These are phyloP conservation scores for Pulveroboletus frians DNA, from an alignment of 768 basidiomycete species.

Conservation along the genomic window DNA sequence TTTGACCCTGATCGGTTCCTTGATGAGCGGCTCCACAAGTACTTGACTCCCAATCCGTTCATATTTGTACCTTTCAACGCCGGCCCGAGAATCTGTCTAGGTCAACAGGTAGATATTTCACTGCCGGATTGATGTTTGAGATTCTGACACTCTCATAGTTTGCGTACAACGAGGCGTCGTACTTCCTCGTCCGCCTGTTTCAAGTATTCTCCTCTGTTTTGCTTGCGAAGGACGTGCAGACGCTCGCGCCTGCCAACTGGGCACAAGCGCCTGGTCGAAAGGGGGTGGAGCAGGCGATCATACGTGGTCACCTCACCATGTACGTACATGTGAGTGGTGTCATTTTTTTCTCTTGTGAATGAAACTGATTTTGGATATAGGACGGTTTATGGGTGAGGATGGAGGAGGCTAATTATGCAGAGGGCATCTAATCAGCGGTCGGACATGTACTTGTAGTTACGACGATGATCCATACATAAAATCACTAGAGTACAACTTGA, in stretches of 20 bases:
- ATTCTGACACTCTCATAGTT: slow-evolving; percentile 35
- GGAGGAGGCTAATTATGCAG: slow-evolving; percentile 10
- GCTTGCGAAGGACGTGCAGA: slow-evolving; percentile 42
- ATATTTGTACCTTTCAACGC: slow-evolving; percentile 44
- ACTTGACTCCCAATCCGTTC: slow-evolving; percentile 50
- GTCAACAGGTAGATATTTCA: slow-evolving; percentile 29
- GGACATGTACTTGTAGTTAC: no score
- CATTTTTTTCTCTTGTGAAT: no score
- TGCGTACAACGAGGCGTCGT: slow-evolving; percentile 61
- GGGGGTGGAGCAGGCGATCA: slow-evolving; percentile 43
- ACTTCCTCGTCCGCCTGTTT: slow-evolving; percentile 55
- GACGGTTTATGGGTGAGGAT: slow-evolving; percentile 25
- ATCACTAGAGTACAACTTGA: no score
- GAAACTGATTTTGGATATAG: slow-evolving; percentile 1
- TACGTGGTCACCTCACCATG: slow-evolving; percentile 51
- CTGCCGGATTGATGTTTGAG: neutral
- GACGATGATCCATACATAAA: no score
- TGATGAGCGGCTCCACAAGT: slow-evolving; percentile 51
- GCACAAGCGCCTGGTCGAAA: slow-evolving; percentile 29
- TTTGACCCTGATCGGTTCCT: slow-evolving; percentile 69
- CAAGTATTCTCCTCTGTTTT: slow-evolving; percentile 47
- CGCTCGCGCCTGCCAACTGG: slow-evolving; percentile 45
- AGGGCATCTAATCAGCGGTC: neutral
- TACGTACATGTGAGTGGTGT: slow-evolving; percentile 38
- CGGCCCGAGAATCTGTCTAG: slow-evolving; percentile 35